These are phyloP conservation scores for Alopecurus myosuroides DNA, from an alignment of 176 grass and related monocot species.

Conservation along the genomic window DNA sequence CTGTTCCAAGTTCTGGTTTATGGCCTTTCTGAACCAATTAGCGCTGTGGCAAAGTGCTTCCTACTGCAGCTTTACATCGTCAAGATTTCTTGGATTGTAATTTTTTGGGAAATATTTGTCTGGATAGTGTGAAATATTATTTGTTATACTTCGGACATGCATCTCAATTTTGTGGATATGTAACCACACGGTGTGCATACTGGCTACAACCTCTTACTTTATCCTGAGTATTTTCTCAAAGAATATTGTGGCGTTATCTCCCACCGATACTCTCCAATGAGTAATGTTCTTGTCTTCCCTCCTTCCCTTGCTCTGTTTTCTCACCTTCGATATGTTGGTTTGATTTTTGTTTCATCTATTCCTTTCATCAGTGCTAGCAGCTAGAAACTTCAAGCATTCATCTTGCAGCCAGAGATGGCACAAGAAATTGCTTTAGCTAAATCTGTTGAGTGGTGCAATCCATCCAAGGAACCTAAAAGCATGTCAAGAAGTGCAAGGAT, in stretches of 20 bases:
- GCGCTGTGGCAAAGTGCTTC: slow-evolving; percentile 25
- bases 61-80: slow-evolving; percentile 21
- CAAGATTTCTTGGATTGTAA: slow-evolving; percentile 14
- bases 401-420: not conserved
- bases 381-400: not conserved
- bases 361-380: not conserved
- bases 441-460: not conserved
- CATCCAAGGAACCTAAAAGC: not conserved
- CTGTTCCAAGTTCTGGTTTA: slow-evolving; percentile 33
- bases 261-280: not conserved
- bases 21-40: slow-evolving; percentile 22
- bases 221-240: not conserved
- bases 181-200: slow-evolving; percentile 12
- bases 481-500: not conserved
- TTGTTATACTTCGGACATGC: slow-evolving; percentile 10
- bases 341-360: not conserved
- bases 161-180: slow-evolving; percentile 22
- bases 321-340: not conserved
- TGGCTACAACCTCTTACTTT: not conserved
- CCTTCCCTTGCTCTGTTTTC: not conserved
- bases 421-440: not conserved
- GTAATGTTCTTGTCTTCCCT: too few species aligned
- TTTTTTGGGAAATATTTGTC: slow-evolving; percentile 38
- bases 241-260: not conserved
- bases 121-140: slow-evolving; percentile 19